Evolutionary conservation across 306 rosid genomes (phyloP).

Genomic region (Benincasa hispida): DNA sequence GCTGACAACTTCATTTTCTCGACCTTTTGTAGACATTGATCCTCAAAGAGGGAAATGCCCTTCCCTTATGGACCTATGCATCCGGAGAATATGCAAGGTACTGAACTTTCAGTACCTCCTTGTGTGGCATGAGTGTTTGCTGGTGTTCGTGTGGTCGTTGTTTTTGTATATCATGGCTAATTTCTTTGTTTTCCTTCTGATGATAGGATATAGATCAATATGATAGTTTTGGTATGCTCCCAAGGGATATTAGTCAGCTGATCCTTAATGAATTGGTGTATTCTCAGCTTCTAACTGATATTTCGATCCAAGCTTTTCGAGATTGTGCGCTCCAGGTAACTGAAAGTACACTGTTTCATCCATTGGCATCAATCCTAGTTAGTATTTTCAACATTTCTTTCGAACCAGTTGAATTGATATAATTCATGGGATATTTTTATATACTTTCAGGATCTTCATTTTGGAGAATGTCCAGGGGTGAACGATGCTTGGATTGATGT

Average conservation of each 20-base stretch:
- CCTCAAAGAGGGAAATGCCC: constrained; percentile 42
- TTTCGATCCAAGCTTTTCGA: constrained; percentile 46
- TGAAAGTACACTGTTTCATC: neutral
- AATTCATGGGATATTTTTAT: neutral
- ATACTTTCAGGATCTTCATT: constrained; percentile 56
- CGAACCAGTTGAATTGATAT: constrained; percentile 7
- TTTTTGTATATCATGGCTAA: constrained; percentile 7
- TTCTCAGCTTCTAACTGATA: constrained; percentile 31
- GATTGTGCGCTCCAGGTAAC: constrained; percentile 95
- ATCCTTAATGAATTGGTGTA: constrained; percentile 63
- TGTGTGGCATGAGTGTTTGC: neutral
- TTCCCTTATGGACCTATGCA: constrained; percentile 61
- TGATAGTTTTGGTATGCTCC: constrained; percentile 45
- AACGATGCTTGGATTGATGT: constrained; percentile 83
- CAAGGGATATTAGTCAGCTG: constrained; percentile 86
- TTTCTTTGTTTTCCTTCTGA: constrained; percentile 14
- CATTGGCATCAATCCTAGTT: neutral
- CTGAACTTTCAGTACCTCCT: neutral
- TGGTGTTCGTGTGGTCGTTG: neutral
- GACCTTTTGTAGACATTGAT: constrained; percentile 36
- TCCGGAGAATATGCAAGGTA: constrained; percentile 57
- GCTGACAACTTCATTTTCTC: constrained; percentile 60
- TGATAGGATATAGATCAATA: constrained; percentile 59
- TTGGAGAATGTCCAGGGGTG: constrained; percentile 71
- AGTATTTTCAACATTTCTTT: neutral